Evolutionary conservation across 139 green algal species (phyloP).

Genomic region (Chlorella ohadii): DNA sequence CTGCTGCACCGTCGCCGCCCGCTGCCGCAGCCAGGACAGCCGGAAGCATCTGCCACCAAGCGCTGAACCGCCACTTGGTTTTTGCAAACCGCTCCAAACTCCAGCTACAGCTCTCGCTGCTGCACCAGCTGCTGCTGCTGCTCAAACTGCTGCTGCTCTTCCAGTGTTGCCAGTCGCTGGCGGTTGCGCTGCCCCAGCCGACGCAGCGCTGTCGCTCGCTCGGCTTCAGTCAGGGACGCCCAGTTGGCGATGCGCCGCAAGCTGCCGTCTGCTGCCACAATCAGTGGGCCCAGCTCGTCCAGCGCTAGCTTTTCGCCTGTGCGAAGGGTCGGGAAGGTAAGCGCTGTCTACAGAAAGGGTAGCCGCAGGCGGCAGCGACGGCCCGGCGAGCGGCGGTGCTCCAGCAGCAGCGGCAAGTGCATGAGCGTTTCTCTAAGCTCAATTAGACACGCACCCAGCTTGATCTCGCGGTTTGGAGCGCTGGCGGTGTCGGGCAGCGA

Average conservation of each 20-base stretch:
- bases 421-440: no score
- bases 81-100: not conserved
- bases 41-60: not conserved
- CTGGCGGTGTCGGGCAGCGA: not conserved
- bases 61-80: no score
- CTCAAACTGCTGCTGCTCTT: slow-evolving; percentile 15
- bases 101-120: not conserved
- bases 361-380: no score
- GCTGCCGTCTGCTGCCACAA: not conserved
- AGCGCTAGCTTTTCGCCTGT: slow-evolving; percentile 16
- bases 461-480: not conserved
- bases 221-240: not conserved
- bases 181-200: not conserved
- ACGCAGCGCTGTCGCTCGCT: not conserved
- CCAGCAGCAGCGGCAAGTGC: not conserved
- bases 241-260: slow-evolving; percentile 16
- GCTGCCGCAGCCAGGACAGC: not conserved
- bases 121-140: not conserved
- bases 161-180: slow-evolving; percentile 8
- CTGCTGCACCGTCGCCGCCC: not conserved
- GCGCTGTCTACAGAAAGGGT: no score
- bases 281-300: slow-evolving; percentile 8
- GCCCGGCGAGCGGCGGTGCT: not conserved
- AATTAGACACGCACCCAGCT: not conserved
- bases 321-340: not conserved